A percentile compares a stretch with the other conserved stretches of the same genome.
These are phyloP conservation scores for Diddensiella santjacobensis DNA, from an alignment of 805 yeast species.

Conservation along the genomic window DNA sequence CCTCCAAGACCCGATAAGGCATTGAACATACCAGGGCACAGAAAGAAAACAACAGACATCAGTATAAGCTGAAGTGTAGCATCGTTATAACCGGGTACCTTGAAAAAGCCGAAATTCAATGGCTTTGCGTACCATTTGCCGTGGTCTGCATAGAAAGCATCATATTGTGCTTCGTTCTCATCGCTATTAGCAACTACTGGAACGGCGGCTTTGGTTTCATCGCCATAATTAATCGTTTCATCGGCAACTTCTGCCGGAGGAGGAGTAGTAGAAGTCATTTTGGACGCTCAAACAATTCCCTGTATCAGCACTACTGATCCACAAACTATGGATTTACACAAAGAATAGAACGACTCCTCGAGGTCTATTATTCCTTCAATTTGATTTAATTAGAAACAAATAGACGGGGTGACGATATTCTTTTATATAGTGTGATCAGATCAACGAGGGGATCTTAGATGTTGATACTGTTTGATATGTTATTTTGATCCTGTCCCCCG, in stretches of 20 bases:
- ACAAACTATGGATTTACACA: too few species aligned
- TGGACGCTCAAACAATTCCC: neutral
- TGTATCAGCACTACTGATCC: neutral
- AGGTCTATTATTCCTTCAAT: neutral
- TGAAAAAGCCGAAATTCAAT: conserved; percentile 6
- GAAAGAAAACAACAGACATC: conserved; percentile 43
- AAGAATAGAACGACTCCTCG: too few species aligned
- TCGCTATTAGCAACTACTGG: neutral
- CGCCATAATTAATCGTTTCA: conserved; percentile 3
- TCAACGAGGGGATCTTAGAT: neutral
- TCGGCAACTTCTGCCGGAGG: too few species aligned
- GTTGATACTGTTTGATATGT: neutral
- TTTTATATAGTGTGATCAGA: neutral
- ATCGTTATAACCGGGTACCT: conserved; percentile 38
- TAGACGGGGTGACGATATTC: neutral
- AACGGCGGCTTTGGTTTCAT: conserved; percentile 4
- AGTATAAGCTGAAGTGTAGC: conserved; percentile 42
- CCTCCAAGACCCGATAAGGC: conserved; percentile 19
- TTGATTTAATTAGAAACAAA: neutral
- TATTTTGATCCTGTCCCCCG: neutral
- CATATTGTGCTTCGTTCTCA: neutral
- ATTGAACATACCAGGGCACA: conserved; percentile 44
- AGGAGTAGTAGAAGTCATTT: conserved; percentile 2
- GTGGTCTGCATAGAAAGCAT: conserved; percentile 1
- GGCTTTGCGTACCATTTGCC: conserved; percentile 7